Evolutionary conservation across 2,329 filamentous ascomycete species (phyloP).

Genomic region (Teratosphaeria zuluensis): DNA sequence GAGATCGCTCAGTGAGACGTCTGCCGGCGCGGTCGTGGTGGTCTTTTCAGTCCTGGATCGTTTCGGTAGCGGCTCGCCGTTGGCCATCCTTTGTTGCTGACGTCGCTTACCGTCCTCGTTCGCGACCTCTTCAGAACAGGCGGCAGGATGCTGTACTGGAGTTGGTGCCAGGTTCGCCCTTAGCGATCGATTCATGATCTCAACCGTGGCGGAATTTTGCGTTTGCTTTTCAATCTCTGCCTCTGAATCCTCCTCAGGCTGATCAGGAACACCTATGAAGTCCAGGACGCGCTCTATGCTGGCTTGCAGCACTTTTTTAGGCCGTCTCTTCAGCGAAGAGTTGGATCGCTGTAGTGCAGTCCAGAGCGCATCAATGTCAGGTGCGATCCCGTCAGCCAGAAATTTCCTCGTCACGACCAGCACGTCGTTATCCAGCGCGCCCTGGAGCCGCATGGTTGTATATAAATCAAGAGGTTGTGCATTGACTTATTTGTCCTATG

Average conservation of each 20-base stretch:
- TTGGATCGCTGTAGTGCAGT: slow-evolving; percentile 77
- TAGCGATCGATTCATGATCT: slow-evolving; percentile 54
- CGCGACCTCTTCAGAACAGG: neutral
- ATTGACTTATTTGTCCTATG: neutral
- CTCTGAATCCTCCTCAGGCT: slow-evolving; percentile 45
- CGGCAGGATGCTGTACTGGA: neutral
- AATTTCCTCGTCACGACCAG: slow-evolving; percentile 38
- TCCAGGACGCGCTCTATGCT: slow-evolving; percentile 74
- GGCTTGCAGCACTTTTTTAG: slow-evolving; percentile 73
- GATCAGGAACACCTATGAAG: slow-evolving; percentile 55
- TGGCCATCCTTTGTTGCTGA: slow-evolving; percentile 41
- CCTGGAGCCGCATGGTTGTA: slow-evolving; percentile 5
- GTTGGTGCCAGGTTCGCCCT: slow-evolving; percentile 15
- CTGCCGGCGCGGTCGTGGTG: slow-evolving; percentile 50
- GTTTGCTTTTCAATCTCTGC: slow-evolving; percentile 38
- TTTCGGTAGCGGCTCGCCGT: slow-evolving; percentile 59
- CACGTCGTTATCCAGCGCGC: slow-evolving; percentile 40
- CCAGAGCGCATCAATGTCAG: slow-evolving; percentile 46
- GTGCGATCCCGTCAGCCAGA: slow-evolving; percentile 14
- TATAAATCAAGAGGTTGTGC: too few species aligned
- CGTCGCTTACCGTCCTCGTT: slow-evolving; percentile 36
- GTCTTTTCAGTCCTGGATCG: slow-evolving; percentile 46
- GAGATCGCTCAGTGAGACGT: slow-evolving; percentile 60
- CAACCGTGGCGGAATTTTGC: slow-evolving; percentile 15
- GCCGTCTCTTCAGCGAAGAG: slow-evolving; percentile 71